Evolutionary conservation across 1,284 basidiomycete genomes (phyloP).

Genomic region (Leccinum ponderosum): DNA sequence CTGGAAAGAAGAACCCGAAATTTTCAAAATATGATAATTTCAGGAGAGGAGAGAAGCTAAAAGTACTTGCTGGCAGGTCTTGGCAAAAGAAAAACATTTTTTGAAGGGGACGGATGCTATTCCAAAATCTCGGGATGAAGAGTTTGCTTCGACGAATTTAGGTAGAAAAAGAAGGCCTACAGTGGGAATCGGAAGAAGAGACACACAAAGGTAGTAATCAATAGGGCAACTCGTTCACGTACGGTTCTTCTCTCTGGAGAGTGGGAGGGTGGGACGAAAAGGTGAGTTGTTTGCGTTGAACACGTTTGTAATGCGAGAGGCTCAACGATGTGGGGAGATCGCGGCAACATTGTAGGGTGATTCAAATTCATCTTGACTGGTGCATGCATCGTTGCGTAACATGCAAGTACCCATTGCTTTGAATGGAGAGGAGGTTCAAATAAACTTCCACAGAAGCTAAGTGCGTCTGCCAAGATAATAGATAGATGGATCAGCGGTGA

Average conservation of each 20-base stretch:
- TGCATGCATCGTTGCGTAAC: not conserved
- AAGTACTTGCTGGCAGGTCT: not conserved
- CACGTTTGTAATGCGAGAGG: not conserved
- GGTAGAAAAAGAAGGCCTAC: not conserved
- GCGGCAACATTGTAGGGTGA: not conserved
- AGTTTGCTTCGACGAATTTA: not conserved
- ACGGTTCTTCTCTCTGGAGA: not conserved
- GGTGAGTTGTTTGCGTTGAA: not conserved
- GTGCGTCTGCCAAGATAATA: too few species aligned
- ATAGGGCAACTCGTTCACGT: not conserved
- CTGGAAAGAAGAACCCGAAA: not conserved
- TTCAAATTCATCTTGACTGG: not conserved
- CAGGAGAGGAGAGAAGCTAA: not conserved
- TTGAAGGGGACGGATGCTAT: not conserved
- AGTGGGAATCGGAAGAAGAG: not conserved
- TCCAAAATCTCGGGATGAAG: not conserved
- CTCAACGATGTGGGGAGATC: not conserved
- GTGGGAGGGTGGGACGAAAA: not conserved
- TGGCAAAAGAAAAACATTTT: not conserved
- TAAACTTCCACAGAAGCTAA: too few species aligned
- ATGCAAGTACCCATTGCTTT: not conserved
- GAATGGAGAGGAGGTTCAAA: too few species aligned
- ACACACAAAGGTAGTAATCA: not conserved
- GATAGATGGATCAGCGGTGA: not conserved
- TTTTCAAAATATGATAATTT: not conserved